These are phyloP conservation scores for Excoecaria agallocha DNA, from an alignment of 345 rosid species.

Conservation along the genomic window DNA sequence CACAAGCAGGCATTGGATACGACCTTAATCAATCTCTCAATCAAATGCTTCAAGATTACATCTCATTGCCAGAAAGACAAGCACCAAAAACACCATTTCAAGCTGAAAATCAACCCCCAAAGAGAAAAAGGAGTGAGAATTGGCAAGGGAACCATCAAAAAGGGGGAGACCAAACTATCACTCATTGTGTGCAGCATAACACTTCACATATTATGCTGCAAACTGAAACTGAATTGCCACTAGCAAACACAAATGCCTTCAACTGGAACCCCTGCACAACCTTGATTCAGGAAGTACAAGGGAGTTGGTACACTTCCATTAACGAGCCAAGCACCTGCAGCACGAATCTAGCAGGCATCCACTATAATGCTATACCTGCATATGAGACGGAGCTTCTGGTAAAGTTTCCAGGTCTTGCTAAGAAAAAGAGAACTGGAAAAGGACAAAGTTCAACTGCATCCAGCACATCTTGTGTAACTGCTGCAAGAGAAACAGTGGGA, in stretches of 20 bases:
- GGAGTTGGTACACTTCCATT: slow-evolving; percentile 9
- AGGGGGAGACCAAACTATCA: slow-evolving; percentile 14
- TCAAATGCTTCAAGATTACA: slow-evolving; percentile 26
- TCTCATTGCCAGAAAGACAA: slow-evolving; percentile 26
- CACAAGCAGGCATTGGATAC: slow-evolving; percentile 26
- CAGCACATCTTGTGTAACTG: slow-evolving; percentile 30
- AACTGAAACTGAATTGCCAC: slow-evolving; percentile 14
- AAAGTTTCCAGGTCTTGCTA: slow-evolving; percentile 30
- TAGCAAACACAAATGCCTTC: slow-evolving; percentile 21
- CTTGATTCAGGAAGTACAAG: slow-evolving; percentile 29
- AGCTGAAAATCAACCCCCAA: slow-evolving; percentile 20
- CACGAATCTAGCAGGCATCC: slow-evolving; percentile 35
- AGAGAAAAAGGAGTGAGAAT: slow-evolving; percentile 5
- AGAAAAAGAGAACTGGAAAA: slow-evolving; percentile 49
- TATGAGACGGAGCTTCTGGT: slow-evolving; percentile 33
- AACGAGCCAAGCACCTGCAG: slow-evolving; percentile 25
- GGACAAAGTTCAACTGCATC: slow-evolving; percentile 33
- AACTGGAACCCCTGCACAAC: slow-evolving; percentile 20
- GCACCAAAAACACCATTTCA: slow-evolving; percentile 40
- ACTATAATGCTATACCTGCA: slow-evolving; percentile 36
- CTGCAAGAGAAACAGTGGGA: slow-evolving; percentile 11
- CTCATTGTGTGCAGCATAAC: slow-evolving; percentile 12
- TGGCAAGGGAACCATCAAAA: slow-evolving; percentile 5
- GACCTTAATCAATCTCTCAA: slow-evolving; percentile 21
- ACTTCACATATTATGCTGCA: slow-evolving; percentile 10